These are phyloP conservation scores for Scenedesmus sp. DNA, from an alignment of 163 green algal species.

Conservation along the genomic window DNA sequence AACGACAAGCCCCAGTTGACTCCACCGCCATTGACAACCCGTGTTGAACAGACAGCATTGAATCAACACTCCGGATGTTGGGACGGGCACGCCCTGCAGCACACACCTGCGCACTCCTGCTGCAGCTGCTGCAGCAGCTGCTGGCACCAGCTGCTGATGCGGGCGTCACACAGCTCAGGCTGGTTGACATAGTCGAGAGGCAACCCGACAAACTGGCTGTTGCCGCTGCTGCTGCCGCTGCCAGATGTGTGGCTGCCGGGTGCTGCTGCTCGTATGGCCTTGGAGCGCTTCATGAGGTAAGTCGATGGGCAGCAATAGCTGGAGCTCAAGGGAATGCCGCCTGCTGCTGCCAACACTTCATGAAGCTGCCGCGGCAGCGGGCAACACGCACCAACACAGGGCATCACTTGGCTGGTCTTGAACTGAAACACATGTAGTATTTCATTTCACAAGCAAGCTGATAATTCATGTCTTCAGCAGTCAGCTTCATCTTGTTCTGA, in stretches of 20 bases:
- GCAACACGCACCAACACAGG: neutral
- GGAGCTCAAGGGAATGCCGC: neutral
- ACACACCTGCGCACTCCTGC: neutral
- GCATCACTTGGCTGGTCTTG: neutral
- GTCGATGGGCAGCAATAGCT: conserved; percentile 10
- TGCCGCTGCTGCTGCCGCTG: neutral
- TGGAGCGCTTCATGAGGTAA: neutral
- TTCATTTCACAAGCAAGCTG: too few species aligned
- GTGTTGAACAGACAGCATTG: too few species aligned
- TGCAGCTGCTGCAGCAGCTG: conserved; percentile 17
- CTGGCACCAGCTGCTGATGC: conserved; percentile 7
- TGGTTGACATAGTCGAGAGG: conserved; percentile 12
- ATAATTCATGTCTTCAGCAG: too few species aligned
- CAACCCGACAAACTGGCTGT: conserved; percentile 16
- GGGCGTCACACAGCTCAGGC: neutral
- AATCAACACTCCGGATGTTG: too few species aligned
- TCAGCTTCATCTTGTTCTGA: too few species aligned
- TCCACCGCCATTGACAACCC: too few species aligned
- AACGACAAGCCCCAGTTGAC: too few species aligned
- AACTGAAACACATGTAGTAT: too few species aligned
- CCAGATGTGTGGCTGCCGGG: neutral
- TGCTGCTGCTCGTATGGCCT: neutral
- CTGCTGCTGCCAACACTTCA: neutral
- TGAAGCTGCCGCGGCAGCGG: neutral
- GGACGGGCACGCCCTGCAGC: too few species aligned